These are phyloP conservation scores for Cardamine chenopodiifolia DNA, from an alignment of 345 rosid species.

Conservation along the genomic window DNA sequence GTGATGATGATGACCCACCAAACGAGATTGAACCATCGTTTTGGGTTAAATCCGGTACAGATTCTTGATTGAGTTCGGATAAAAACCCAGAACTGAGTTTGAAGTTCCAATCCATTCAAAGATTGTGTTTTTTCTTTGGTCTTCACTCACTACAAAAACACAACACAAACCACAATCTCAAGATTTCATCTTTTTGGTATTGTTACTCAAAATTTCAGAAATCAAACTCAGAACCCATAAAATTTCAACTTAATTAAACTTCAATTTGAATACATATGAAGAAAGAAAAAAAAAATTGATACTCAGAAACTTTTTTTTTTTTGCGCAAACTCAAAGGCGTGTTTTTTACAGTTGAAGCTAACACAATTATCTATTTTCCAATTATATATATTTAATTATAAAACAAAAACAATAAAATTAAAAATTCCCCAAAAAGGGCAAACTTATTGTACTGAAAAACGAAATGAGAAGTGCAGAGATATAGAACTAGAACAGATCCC, in stretches of 20 bases:
- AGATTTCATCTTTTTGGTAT: constrained; percentile 33
- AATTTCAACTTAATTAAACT: constrained; percentile 1
- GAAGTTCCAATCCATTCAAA: constrained; percentile 80
- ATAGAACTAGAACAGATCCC: constrained; percentile 37
- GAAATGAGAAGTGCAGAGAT: constrained; percentile 29
- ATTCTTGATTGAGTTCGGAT: constrained; percentile 56
- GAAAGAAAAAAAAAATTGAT: not conserved
- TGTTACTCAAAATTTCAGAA: constrained; percentile 10
- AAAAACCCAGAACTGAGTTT: constrained; percentile 61
- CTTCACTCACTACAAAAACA: constrained; percentile 35
- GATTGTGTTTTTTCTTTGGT: constrained; percentile 9
- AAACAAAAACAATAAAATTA: not conserved
- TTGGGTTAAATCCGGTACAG: constrained; percentile 45
- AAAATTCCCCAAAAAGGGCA: not conserved
- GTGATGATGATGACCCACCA: constrained; percentile 33
- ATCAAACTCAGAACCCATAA: constrained; percentile 15
- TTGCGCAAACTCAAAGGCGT: not conserved
- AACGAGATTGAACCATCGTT: constrained; percentile 50
- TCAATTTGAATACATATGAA: not conserved
- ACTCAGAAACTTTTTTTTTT: not conserved
- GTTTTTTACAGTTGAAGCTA: not conserved
- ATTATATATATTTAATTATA: not conserved
- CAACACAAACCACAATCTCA: constrained; percentile 27
- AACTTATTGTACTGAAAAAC: constrained; percentile 24
- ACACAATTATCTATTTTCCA: not conserved